Percentiles rank a stretch among this genome's conserved stretches.
Evolutionary conservation across 352 stramenopile species (phyloP).

Genomic region (Pythium rhizo-oryzae): DNA sequence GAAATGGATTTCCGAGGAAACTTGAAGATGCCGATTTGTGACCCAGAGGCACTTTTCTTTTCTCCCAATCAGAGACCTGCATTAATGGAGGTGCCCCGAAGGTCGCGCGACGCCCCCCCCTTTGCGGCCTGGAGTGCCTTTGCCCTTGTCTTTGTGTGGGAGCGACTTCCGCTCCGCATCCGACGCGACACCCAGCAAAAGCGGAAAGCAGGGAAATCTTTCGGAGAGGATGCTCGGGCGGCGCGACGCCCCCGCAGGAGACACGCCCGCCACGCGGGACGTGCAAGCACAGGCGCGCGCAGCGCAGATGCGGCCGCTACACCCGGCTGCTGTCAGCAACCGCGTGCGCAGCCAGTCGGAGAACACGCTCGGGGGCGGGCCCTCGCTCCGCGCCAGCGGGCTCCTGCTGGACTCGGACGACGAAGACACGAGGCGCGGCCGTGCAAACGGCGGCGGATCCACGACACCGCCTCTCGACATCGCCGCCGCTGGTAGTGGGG

Average conservation of each 20-base stretch:
- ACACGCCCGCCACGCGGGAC: constrained; percentile 8
- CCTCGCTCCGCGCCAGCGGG: not conserved
- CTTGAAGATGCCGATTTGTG: constrained; percentile 26
- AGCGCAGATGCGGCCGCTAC: not conserved
- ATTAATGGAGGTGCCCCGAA: constrained; percentile 15
- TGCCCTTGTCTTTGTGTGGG: constrained; percentile 29
- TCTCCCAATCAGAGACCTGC: constrained; percentile 21
- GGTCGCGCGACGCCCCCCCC: constrained; percentile 20
- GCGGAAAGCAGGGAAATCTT: not conserved
- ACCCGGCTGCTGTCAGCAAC: not conserved
- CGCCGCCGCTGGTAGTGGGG: not conserved
- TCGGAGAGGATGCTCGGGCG: constrained; percentile 17
- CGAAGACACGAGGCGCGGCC: constrained; percentile 4
- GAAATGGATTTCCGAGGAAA: constrained; percentile 1
- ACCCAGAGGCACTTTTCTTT: constrained; percentile 4
- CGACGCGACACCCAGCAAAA: constrained; percentile 4
- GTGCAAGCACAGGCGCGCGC: not conserved
- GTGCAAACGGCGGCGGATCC: not conserved
- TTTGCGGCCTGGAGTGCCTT: not conserved
- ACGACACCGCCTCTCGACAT: constrained; percentile 16
- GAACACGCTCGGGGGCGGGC: constrained; percentile 5
- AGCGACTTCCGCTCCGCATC: constrained; percentile 5
- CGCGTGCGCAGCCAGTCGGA: constrained; percentile 33
- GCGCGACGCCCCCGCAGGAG: constrained; percentile 16
- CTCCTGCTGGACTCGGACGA: constrained; percentile 26